Percentiles rank a stretch among this genome's conserved stretches.
Evolutionary conservation across 2,329 filamentous ascomycete genomes (phyloP).

Genomic region (Hypoxylon sp.): DNA sequence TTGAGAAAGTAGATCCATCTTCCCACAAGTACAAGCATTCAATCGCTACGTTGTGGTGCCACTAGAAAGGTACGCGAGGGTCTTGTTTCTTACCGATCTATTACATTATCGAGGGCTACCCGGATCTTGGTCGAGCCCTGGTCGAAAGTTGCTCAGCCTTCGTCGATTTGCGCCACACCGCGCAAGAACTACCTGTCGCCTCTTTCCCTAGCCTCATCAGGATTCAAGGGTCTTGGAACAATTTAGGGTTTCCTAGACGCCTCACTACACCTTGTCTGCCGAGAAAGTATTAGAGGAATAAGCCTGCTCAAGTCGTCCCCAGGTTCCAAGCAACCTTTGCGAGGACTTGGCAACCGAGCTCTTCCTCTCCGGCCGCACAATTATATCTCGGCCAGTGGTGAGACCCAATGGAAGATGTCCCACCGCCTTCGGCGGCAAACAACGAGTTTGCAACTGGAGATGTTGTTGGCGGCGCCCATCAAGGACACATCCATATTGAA

Average conservation of each 20-base stretch:
- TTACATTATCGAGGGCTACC: slow-evolving; percentile 36
- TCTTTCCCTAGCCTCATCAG: slow-evolving; percentile 37
- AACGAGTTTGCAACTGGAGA: slow-evolving; percentile 52
- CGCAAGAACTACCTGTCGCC: slow-evolving; percentile 42
- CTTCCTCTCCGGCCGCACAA: slow-evolving; percentile 34
- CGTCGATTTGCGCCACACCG: slow-evolving; percentile 45
- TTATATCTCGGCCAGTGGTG: slow-evolving; percentile 29
- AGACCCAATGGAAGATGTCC: slow-evolving; percentile 57
- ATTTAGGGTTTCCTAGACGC: slow-evolving; percentile 42
- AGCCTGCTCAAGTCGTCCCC: slow-evolving; percentile 34
- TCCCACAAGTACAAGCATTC: slow-evolving; percentile 39
- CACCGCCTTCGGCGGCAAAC: slow-evolving; percentile 50
- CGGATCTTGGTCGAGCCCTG: slow-evolving; percentile 43
- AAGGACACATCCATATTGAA: slow-evolving; percentile 46
- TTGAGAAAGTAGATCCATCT: slow-evolving; percentile 39
- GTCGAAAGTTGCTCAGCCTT: slow-evolving; percentile 41
- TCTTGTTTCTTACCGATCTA: slow-evolving; percentile 39
- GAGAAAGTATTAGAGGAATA: slow-evolving; percentile 40
- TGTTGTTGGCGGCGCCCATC: slow-evolving; percentile 37
- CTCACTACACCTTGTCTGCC: slow-evolving; percentile 37
- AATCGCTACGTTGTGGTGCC: slow-evolving; percentile 39
- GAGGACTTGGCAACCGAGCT: slow-evolving; percentile 37
- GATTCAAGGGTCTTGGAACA: slow-evolving; percentile 25
- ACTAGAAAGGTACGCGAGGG: slow-evolving; percentile 45
- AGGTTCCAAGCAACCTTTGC: slow-evolving; percentile 31